These are phyloP conservation scores for Cerrena zonata DNA, from an alignment of 1,284 basidiomycete species.

Conservation along the genomic window DNA sequence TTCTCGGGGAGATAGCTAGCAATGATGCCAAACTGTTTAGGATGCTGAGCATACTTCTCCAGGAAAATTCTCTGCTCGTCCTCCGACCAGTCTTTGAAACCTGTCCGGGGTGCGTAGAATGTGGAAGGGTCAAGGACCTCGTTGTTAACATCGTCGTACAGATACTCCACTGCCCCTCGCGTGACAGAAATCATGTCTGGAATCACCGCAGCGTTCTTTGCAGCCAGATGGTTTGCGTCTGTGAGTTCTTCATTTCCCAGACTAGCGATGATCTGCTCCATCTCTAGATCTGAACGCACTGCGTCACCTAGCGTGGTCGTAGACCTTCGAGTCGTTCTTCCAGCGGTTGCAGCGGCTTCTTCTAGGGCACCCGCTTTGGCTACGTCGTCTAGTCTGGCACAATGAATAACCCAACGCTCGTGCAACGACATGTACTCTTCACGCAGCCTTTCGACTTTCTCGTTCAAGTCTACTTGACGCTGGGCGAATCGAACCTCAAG, in stretches of 20 bases:
- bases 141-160: constrained; percentile 83
- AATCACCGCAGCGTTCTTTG: constrained; percentile 82
- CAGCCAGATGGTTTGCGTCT: constrained; percentile 83
- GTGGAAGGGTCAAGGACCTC: constrained; percentile 71
- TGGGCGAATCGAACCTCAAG: constrained; percentile 50
- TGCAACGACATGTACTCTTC: constrained; percentile 68
- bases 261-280: constrained; percentile 93
- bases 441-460: constrained; percentile 53
- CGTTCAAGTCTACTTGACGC: constrained; percentile 44
- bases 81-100: constrained; percentile 80
- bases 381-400: constrained; percentile 54
- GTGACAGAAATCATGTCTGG: constrained; percentile 86
- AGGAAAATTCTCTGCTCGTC: constrained; percentile 79
- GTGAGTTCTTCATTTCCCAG: constrained; percentile 88
- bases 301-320: constrained; percentile 77
- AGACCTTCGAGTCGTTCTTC: constrained; percentile 70
- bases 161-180: constrained; percentile 52
- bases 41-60: constrained; percentile 77
- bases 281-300: constrained; percentile 91
- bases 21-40: constrained; percentile 92
- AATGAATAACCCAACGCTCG: constrained; percentile 67
- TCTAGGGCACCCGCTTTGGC: constrained; percentile 35
- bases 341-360: constrained; percentile 46
- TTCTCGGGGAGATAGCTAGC: constrained; percentile 81
- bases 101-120: constrained; percentile 72